Percentiles rank a stretch among this genome's conserved stretches.
These are phyloP conservation scores for Rhynchospora breviuscula DNA, from an alignment of 176 grass and related monocot genomes.

Conservation along the genomic window DNA sequence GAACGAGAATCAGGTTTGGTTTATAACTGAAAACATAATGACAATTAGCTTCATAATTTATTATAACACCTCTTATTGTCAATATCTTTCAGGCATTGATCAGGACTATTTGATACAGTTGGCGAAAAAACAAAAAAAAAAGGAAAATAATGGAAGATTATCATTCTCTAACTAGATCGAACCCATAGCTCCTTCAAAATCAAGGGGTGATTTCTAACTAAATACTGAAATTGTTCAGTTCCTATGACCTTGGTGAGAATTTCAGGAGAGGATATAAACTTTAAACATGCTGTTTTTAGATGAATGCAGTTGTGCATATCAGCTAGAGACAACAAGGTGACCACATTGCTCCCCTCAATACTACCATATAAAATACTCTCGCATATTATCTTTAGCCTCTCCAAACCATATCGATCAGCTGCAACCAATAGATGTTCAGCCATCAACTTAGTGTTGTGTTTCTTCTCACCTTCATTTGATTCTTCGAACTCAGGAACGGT, in stretches of 20 bases:
- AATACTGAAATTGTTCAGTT: too few species aligned
- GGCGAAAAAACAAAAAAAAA: too few species aligned
- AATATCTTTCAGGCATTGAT: slow-evolving; percentile 87
- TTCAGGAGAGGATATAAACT: neutral
- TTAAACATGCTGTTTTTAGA: neutral
- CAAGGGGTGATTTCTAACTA: too few species aligned
- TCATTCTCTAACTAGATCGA: too few species aligned
- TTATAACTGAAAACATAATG: too few species aligned
- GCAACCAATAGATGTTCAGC: slow-evolving; percentile 3
- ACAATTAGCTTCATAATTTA: too few species aligned
- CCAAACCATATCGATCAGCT: slow-evolving; percentile 6
- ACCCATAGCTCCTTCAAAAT: too few species aligned
- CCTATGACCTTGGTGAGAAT: too few species aligned
- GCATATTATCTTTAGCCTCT: neutral
- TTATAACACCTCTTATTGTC: neutral
- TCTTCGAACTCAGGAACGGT: neutral
- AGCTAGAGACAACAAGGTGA: neutral
- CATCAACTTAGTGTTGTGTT: neutral
- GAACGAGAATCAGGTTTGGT: too few species aligned
- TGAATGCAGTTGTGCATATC: neutral
- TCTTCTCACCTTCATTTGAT: neutral
- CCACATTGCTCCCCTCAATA: neutral
- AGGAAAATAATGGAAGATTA: too few species aligned
- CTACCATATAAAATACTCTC: neutral
- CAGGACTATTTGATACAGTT: slow-evolving; percentile 24